Evolutionary conservation across 139 green algal species (phyloP).

Genomic region (Nannochloris sp.): DNA sequence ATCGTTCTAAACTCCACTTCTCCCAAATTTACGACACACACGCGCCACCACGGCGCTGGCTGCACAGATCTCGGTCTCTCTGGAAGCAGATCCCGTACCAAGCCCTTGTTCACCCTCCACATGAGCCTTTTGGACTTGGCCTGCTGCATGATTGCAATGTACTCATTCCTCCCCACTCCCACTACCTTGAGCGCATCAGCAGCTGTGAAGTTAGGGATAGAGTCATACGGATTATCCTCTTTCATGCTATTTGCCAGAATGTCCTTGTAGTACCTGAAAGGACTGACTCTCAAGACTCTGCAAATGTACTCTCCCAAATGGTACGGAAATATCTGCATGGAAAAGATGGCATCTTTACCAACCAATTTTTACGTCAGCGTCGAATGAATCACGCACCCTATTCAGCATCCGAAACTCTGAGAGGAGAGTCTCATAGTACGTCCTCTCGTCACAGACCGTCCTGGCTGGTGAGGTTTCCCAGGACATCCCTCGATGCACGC

Average conservation of each 20-base stretch:
- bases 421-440: constrained; percentile 90
- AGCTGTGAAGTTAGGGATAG: constrained; percentile 90
- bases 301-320: constrained; percentile 78
- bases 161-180: constrained; percentile 89
- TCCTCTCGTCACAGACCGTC: constrained; percentile 54
- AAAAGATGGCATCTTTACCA: constrained; percentile 35
- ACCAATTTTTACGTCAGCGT: neutral
- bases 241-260: constrained; percentile 66
- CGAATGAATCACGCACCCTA: constrained; percentile 35
- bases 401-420: constrained; percentile 48
- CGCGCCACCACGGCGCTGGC: constrained; percentile 39
- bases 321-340: constrained; percentile 68
- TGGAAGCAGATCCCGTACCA: constrained; percentile 68
- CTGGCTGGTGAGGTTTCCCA: constrained; percentile 59
- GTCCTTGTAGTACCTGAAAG: constrained; percentile 83
- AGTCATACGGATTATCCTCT: constrained; percentile 81
- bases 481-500: constrained; percentile 57
- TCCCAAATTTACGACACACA: constrained; percentile 70
- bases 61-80: constrained; percentile 5
- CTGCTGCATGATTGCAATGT: constrained; percentile 87
- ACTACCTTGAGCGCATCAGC: constrained; percentile 71
- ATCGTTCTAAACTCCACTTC: constrained; percentile 68
- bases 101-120: constrained; percentile 73
- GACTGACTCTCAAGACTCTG: constrained; percentile 70
- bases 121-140: constrained; percentile 63